phyloP scores from a whole-genome alignment of 2,329 filamentous ascomycete species.

The Aspergillus uvarum region DNA sequence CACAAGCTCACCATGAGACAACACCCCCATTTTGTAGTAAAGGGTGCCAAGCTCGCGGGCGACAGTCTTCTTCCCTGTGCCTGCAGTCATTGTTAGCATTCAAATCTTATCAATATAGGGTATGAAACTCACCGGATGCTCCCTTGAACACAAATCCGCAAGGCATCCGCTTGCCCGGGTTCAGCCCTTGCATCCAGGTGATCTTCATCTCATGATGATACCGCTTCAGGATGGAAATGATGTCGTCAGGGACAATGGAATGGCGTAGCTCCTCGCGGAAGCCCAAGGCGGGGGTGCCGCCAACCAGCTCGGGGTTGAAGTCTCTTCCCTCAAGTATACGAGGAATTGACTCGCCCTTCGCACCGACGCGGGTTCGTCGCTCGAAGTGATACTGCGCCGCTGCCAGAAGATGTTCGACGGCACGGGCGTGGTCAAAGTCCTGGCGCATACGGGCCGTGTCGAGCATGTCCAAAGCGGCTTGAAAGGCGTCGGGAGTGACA shows the following conservation, averaged over 20 bases:
- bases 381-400: conserved; percentile 19
- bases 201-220: conserved; percentile 22
- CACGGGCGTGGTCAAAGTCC: conserved; percentile 22
- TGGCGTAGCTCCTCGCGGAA: conserved; percentile 20
- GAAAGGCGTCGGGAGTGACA: conserved; percentile 19
- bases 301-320: conserved; percentile 12
- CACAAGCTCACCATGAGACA: conserved; percentile 14
- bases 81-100: not conserved
- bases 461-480: conserved; percentile 19
- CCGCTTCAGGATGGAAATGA: conserved; percentile 18
- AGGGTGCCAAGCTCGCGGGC: conserved; percentile 18
- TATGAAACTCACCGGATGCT: conserved; percentile 11
- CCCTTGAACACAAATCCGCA: conserved; percentile 24
- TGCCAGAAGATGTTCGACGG: conserved; percentile 19
- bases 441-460: conserved; percentile 18
- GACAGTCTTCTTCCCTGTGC: conserved; percentile 18
- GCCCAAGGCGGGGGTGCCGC: conserved; percentile 7
- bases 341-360: not conserved
- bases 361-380: conserved; percentile 1
- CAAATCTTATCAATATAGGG: not conserved
- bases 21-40: conserved; percentile 24
- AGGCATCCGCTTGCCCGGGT: conserved; percentile 16
- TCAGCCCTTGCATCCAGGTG: conserved; percentile 19
- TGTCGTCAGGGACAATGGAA: conserved; percentile 21
- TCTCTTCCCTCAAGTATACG: conserved; percentile 18